phyloP scores from a whole-genome alignment of 148 eudicot species.

The Silene latifolia region DNA sequence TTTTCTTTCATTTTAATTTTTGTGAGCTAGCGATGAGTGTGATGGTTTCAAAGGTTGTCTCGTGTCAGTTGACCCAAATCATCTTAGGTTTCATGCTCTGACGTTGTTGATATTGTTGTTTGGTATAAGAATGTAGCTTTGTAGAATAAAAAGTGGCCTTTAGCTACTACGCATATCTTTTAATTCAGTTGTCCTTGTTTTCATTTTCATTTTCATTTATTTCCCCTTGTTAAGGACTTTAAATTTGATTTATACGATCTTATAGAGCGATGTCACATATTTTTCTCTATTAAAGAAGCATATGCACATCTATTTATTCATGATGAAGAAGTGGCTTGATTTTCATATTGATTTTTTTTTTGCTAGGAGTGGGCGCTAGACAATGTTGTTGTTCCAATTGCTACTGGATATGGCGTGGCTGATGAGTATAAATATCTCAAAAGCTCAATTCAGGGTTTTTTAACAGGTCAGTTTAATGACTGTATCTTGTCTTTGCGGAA shows the following conservation, averaged over 20 bases:
- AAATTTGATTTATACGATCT: background rate
- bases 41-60: no score
- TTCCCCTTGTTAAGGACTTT: background rate
- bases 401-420: conserved; percentile 62
- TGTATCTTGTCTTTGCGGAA: background rate
- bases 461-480: conserved; percentile 52
- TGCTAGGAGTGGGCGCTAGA: conserved; percentile 84
- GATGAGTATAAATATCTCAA: conserved; percentile 78
- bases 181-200: background rate
- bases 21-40: no score
- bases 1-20: no score
- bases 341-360: background rate
- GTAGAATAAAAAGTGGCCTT: background rate
- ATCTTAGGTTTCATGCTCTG: no score
- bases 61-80: no score
- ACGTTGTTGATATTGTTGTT: background rate
- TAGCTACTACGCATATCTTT: background rate
- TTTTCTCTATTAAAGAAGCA: background rate
- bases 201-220: background rate
- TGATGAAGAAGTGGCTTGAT: background rate
- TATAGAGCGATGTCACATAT: background rate
- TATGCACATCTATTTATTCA: no score
- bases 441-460: conserved; percentile 65
- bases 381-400: conserved; percentile 76
- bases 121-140: background rate